These are phyloP conservation scores for Pyrenophora graminea DNA, from an alignment of 2,329 filamentous ascomycete species.

Conservation along the genomic window DNA sequence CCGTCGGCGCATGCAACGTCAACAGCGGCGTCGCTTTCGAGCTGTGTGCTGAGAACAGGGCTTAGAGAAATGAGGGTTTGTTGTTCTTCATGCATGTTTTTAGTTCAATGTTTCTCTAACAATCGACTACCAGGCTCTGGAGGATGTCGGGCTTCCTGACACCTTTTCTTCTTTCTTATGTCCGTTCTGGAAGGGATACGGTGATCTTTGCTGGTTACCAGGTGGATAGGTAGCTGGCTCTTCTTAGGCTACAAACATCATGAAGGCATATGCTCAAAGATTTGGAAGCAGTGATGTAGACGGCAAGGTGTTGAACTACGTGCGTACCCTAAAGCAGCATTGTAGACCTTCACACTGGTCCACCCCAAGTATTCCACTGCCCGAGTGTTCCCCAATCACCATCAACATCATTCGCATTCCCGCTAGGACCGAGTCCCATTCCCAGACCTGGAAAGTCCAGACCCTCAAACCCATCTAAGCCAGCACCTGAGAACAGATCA, in stretches of 20 bases:
- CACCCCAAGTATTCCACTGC: constrained; percentile 31
- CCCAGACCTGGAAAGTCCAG: constrained; percentile 30
- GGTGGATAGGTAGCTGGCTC: neutral
- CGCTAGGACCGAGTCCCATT: constrained; percentile 17
- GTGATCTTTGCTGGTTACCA: neutral
- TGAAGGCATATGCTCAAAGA: too few species aligned
- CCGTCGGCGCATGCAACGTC: constrained; percentile 14
- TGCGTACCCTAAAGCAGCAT: too few species aligned
- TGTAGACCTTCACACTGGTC: neutral
- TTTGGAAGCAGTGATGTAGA: too few species aligned
- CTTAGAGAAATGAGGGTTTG: too few species aligned
- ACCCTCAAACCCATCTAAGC: constrained; percentile 36
- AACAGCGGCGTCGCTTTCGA: constrained; percentile 19
- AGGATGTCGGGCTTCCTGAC: neutral
- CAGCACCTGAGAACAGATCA: constrained; percentile 31
- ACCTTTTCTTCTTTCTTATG: neutral
- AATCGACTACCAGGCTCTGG: neutral
- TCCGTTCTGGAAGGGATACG: neutral
- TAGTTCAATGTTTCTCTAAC: neutral
- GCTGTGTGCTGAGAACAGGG: constrained; percentile 16
- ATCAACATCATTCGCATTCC: constrained; percentile 6
- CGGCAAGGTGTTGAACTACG: too few species aligned
- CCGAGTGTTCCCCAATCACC: constrained; percentile 34
- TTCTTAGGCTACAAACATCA: neutral
- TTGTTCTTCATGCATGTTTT: neutral